Base-by-base conservation (phyloP, 148 eudicot species). In the Vaccinium macrocarpon region DNA sequence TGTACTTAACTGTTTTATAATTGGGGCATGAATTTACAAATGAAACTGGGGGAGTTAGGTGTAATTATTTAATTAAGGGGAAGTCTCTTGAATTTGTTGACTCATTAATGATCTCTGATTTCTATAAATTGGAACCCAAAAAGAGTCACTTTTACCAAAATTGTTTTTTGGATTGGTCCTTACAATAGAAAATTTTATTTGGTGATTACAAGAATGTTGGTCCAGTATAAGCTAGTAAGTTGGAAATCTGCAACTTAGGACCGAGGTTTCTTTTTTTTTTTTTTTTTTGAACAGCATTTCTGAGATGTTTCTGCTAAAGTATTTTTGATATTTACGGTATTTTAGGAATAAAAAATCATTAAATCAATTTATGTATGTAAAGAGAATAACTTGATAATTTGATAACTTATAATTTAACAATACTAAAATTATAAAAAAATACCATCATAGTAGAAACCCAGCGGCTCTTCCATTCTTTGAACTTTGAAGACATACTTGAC, bases 191-290 rank as follows among this genome's bases (percentile, higher is more conserved):
- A 71, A 70, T 51, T 15, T 52, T 23, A 35, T 35, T 82, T 73
- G 77, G 79, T 72, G 79, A 38, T 72, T 73, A 55, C 84, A 53
- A 82, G 79, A 82, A 82, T 73, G 78, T 55, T 55, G 78, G 79
- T 38, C 52, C n/a, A 16, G 35, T 46, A 16, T 42, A 42, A 42
- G 46, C 46, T 53, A 27, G 53, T 13, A 16, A 23, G n/a, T 35
- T 27, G 68, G n/a, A 52, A 82, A 35, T 18, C 51, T 52, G 16
- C 15, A 23, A 48, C 66, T 61, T 23, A 42, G 15, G 21, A 25
- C 19, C 5, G 38, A 35, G 38, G 38, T 35, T 35, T 35, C 3
- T 35, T 35, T 35, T 35, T 35, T 32, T 35, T 35, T 35, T 35
- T 35, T 35, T 32, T 35, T 35, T 35, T 35, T 35, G 4, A 35